These are phyloP conservation scores for Sporothrix protearum DNA, from an alignment of 2,329 filamentous ascomycete genomes.

Conservation along the genomic window DNA sequence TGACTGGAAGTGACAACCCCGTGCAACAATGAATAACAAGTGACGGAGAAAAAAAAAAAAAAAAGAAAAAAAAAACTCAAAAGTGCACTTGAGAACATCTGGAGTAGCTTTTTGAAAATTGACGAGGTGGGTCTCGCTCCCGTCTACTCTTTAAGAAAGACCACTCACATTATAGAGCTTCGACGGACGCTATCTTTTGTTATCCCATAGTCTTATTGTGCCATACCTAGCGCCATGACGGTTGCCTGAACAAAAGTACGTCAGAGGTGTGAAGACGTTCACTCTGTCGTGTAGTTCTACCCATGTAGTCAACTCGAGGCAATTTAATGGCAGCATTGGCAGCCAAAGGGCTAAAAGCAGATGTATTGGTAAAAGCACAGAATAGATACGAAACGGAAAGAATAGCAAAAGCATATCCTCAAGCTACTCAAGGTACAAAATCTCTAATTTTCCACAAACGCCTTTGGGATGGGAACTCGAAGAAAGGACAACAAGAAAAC, in stretches of 20 bases:
- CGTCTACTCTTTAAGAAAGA: not conserved
- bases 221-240: not conserved
- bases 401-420: not conserved
- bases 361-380: not conserved
- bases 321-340: no score
- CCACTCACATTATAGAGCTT: not conserved
- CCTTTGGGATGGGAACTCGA: not conserved
- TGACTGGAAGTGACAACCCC: not conserved
- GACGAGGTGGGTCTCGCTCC: not conserved
- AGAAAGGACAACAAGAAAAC: not conserved
- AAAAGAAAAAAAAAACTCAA: not conserved
- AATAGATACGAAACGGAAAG: not conserved
- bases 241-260: not conserved
- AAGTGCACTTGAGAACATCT: not conserved
- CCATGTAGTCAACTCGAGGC: not conserved
- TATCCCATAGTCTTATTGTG: not conserved
- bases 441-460: slow-evolving; percentile 5
- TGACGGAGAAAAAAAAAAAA: not conserved
- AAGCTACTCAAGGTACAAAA: not conserved
- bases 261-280: not conserved
- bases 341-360: not conserved
- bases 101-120: not conserved
- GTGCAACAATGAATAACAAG: not conserved
- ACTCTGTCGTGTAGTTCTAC: not conserved
- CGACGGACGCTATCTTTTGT: not conserved